These are phyloP conservation scores for Mycena epipterygia DNA, from an alignment of 768 basidiomycete genomes.

Conservation along the genomic window DNA sequence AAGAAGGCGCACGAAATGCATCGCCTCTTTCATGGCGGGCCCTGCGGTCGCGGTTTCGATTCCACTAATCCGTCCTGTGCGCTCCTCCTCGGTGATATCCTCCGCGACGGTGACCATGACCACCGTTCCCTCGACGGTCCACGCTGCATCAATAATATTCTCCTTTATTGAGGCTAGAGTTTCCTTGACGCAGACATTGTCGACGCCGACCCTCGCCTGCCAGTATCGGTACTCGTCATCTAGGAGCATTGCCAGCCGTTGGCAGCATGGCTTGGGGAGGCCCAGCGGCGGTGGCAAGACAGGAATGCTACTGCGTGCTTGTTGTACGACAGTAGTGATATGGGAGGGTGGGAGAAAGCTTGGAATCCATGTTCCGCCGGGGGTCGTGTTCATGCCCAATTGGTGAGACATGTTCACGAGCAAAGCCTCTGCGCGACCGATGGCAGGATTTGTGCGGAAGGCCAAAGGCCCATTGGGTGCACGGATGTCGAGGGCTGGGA, in stretches of 20 bases:
- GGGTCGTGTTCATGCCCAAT: not conserved
- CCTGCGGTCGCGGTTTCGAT: not conserved
- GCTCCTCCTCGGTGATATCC: not conserved
- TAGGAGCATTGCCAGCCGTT: not conserved
- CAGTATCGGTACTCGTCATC: not conserved
- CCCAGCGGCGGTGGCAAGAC: not conserved
- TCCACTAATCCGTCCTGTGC: not conserved
- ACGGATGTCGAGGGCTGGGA: not conserved
- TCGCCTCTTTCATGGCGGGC: not conserved
- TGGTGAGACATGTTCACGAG: not conserved
- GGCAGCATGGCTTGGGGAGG: too few species aligned
- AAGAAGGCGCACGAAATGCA: not conserved
- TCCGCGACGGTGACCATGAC: not conserved
- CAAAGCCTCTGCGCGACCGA: not conserved
- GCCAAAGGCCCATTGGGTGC: not conserved
- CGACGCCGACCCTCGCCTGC: not conserved
- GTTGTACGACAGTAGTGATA: not conserved
- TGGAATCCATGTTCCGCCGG: not conserved
- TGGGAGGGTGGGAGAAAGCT: not conserved
- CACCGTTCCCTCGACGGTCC: not conserved
- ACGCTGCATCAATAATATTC: not conserved
- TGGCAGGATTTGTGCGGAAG: not conserved
- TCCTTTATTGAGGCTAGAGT: not conserved
- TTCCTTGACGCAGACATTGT: not conserved
- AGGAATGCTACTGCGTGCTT: not conserved